These are phyloP conservation scores for Metschnikowia bowlesiae DNA, from an alignment of 805 yeast genomes.

Conservation along the genomic window DNA sequence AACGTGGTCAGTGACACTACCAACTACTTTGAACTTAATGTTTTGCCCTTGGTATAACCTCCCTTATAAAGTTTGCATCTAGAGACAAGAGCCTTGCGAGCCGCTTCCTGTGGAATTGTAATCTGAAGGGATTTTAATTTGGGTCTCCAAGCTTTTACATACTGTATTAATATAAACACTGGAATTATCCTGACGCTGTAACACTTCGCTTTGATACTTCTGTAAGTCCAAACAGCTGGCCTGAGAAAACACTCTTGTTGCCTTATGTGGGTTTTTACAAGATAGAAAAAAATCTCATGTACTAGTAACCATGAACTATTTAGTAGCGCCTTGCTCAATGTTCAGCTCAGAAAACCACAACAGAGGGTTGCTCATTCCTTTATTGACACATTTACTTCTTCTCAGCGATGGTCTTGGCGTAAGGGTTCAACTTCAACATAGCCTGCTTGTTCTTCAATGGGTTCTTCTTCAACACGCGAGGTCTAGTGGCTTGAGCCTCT, in stretches of 20 bases:
- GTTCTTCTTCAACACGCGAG: constrained; percentile 88
- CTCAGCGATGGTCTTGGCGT: constrained; percentile 95
- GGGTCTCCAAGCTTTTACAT: background rate
- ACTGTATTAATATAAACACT: background rate
- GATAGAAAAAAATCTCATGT: constrained; percentile 2
- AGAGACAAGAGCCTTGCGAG: too few relatives aligned
- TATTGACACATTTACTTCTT: constrained; percentile 77
- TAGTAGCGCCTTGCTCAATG: constrained; percentile 28
- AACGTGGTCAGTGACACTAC: constrained; percentile 41
- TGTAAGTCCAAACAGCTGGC: too few relatives aligned
- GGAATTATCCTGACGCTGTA: too few relatives aligned
- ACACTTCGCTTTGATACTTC: too few relatives aligned
- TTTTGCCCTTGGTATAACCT: constrained; percentile 23
- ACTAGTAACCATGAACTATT: constrained; percentile 5
- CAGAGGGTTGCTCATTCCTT: constrained; percentile 26
- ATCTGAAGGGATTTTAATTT: background rate
- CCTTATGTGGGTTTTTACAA: background rate
- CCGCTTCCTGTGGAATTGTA: background rate
- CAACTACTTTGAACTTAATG: constrained; percentile 41
- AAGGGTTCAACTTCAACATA: constrained; percentile 97
- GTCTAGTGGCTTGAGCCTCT: constrained; percentile 91
- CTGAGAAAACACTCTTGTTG: too few relatives aligned
- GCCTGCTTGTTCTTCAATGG: constrained; percentile 98
- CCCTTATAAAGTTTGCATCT: too few relatives aligned
- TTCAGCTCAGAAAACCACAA: constrained; percentile 32